A percentile compares a stretch with the other conserved stretches of the same genome.
phyloP scores from a whole-genome alignment of 2,329 filamentous ascomycete genomes.

The Periconia sp. region DNA sequence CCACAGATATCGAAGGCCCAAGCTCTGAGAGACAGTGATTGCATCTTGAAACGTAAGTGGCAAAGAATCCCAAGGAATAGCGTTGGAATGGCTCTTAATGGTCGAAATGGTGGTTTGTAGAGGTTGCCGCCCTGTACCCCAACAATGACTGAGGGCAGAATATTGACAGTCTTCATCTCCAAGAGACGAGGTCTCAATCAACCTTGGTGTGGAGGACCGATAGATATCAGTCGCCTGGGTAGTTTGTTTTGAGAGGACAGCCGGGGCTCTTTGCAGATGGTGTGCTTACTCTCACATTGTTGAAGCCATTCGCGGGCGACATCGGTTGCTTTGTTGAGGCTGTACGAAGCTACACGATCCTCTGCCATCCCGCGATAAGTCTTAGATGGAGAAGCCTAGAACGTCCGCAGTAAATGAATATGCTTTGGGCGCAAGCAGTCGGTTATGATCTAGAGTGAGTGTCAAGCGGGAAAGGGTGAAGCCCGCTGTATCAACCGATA shows the following conservation, averaged over 20 bases:
- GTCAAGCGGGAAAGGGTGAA: no score
- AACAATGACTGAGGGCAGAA: slow-evolving; percentile 7
- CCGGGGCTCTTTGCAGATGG: not conserved
- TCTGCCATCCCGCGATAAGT: no score
- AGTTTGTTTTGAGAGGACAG: not conserved
- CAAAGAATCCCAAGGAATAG: slow-evolving; percentile 1
- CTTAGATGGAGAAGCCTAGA: no score
- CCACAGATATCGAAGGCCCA: slow-evolving; percentile 9
- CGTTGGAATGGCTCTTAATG: not conserved
- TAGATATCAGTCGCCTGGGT: slow-evolving; percentile 4
- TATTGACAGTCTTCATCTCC: not conserved
- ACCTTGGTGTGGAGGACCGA: not conserved
- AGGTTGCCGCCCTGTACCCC: not conserved
- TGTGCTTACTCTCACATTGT: not conserved
- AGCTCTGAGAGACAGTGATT: not conserved
- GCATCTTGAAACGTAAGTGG: slow-evolving; percentile 4
- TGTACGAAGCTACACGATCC: not conserved
- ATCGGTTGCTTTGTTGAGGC: not conserved
- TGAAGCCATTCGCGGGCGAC: not conserved
- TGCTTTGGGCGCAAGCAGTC: no score
- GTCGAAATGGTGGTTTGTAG: not conserved
- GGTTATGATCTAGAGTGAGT: no score
- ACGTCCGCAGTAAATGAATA: no score
- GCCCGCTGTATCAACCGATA: no score
- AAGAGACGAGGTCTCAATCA: not conserved